Base-by-base conservation (phyloP, 2,329 filamentous ascomycete genomes). In the Xylariaceae sp. region DNA sequence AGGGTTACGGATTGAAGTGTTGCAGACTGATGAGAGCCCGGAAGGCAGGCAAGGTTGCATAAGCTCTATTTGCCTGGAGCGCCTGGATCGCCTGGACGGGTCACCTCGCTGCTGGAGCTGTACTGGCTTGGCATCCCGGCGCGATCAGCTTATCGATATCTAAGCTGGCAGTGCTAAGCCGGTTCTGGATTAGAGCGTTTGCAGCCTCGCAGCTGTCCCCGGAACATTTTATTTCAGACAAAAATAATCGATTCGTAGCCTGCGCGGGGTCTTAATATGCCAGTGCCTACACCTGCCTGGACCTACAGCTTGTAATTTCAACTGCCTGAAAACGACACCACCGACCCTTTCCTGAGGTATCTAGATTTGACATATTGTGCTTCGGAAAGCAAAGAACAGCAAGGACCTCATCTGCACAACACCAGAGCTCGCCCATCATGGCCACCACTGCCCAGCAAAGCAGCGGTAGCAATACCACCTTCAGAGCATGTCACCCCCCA, bases 401-500 rank as follows among this genome's bases (percentile, higher is more conserved):
- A n/a, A n/a, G n/a, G n/a, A n/a, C n/a, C n/a, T n/a, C n/a, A n/a
- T n/a, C n/a, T n/a, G n/a, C n/a, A n/a, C n/a, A n/a, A n/a, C n/a
- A n/a, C n/a, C 22, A 26, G 6, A 39, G 29, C 28, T 24, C 26
- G 15, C 30, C 33, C 51, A 64, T 49, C 41, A 73, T 71, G 66
- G 65, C 69, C 53, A 65, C 66, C 53, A 64, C 72, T 65, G 67
- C 72, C 43, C 59, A 65, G 47, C 56, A 49, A 46, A 57, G 61
- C 45, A 61, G 54, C 58, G 66, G 64, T 51, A 63, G 67, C 51
- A 77, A 78, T 69, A 69, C 72, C 55, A 70, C 76, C 50, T 81
- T 81, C 63, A 73, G 74, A 59, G 77, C 80, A 68, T 51, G 69
- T 52, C 19, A n/a, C 30, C 13, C 6, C 38, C 37, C 26, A 39